A percentile compares a stretch with the other conserved stretches of the same genome.
phyloP scores from a whole-genome alignment of 176 grass and related monocot genomes.

The Dactylis glomerata region DNA sequence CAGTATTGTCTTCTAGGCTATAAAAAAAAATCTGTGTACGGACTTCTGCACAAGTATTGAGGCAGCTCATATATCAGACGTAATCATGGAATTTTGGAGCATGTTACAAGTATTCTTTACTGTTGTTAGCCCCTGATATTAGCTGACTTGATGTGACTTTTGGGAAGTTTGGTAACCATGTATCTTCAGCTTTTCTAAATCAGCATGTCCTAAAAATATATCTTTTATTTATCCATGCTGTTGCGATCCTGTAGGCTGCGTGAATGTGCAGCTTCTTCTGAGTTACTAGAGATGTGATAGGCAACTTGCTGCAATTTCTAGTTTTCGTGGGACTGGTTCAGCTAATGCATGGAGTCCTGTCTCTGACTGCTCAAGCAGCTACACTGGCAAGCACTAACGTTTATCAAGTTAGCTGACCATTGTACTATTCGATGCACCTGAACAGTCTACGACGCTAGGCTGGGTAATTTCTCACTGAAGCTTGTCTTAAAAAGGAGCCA shows the following conservation, averaged over 20 bases:
- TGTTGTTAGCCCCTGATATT: not conserved
- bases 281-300: not conserved
- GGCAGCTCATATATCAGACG: not conserved
- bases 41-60: not conserved
- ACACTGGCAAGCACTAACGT: too few species aligned
- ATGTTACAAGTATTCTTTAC: not conserved
- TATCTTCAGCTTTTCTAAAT: too few species aligned
- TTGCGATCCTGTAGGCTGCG: not conserved
- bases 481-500: too few species aligned
- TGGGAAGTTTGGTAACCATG: not conserved
- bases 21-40: not conserved
- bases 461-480: too few species aligned
- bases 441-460: too few species aligned
- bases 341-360: not conserved
- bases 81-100: not conserved
- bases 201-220: not conserved
- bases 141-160: not conserved
- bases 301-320: not conserved
- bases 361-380: too few species aligned
- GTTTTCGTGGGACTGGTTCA: not conserved
- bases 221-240: not conserved
- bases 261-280: not conserved
- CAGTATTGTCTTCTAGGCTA: slow-evolving; percentile 16
- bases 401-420: too few species aligned
- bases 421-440: too few species aligned